Conservation (phyloP, 2,329 filamentous ascomycete genomes). For the Chalara sp. region DNA sequence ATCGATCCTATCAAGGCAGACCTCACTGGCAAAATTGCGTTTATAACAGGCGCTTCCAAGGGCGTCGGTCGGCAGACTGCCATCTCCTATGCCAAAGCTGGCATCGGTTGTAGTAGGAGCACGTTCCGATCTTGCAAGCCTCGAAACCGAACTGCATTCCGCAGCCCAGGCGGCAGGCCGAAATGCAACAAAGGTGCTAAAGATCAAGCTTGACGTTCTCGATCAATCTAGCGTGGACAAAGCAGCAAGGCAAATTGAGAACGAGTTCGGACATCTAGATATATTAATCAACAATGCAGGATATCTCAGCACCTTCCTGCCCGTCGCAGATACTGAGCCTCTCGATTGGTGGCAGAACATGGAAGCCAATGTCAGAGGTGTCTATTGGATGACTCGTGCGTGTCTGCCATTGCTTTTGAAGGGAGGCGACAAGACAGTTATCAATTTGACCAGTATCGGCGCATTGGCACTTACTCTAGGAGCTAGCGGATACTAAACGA, state of each 20-base stretch:
- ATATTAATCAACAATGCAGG: slow-evolving; percentile 22
- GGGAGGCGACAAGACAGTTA: slow-evolving; percentile 33
- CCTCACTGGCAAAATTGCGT: slow-evolving; percentile 12
- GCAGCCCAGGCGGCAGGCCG: slow-evolving; percentile 14
- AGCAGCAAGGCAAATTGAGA: slow-evolving; percentile 10
- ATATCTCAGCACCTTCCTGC: slow-evolving; percentile 8
- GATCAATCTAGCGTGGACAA: slow-evolving; percentile 6
- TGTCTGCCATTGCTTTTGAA: slow-evolving; percentile 20
- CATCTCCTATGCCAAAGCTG: slow-evolving; percentile 18
- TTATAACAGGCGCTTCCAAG: slow-evolving; percentile 19
- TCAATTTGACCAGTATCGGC: slow-evolving; percentile 41
- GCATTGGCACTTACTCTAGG: slow-evolving; percentile 30
- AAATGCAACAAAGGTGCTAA: slow-evolving; percentile 12
- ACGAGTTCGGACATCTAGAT: slow-evolving; percentile 16
- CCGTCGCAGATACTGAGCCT: slow-evolving; percentile 10
- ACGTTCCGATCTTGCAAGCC: slow-evolving; percentile 9
- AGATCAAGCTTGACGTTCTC: slow-evolving; percentile 14
- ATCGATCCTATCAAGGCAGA: slow-evolving; percentile 35
- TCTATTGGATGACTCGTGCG: slow-evolving; percentile 12
- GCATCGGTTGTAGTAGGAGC: slow-evolving; percentile 16
- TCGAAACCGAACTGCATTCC: slow-evolving; percentile 13
- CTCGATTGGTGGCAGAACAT: slow-evolving; percentile 16
- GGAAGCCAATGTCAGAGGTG: slow-evolving; percentile 17
- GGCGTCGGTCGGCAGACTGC: slow-evolving; percentile 17
- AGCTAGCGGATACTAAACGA: slow-evolving; percentile 38